These are phyloP conservation scores for Zancudomyces culisetae DNA, from an alignment of 371 early-diverging fungal species.

Conservation along the genomic window DNA sequence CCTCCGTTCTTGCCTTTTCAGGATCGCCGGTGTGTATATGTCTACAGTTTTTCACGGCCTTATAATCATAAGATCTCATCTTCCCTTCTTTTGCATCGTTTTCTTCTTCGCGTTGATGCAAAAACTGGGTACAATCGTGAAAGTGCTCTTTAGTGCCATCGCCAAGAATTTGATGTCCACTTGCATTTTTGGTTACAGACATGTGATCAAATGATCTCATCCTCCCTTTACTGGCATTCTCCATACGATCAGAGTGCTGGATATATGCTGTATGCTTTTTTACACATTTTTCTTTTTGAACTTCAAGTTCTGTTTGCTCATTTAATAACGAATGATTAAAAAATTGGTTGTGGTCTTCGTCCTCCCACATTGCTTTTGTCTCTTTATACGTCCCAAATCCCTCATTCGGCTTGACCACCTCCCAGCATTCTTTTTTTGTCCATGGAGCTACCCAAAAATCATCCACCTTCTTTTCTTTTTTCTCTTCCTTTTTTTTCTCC, in stretches of 20 bases:
- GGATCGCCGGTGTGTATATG: conserved; percentile 23
- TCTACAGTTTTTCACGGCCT: conserved; percentile 24
- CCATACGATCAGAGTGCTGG: conserved; percentile 26
- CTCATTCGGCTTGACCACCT: conserved; percentile 21
- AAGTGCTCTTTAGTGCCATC: conserved; percentile 22
- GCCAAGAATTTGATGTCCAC: conserved; percentile 21
- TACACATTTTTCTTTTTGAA: conserved; percentile 11
- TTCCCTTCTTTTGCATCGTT: conserved; percentile 24
- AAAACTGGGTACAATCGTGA: conserved; percentile 25
- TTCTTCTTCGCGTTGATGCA: conserved; percentile 28
- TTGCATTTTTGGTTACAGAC: conserved; percentile 21
- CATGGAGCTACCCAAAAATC: conserved; percentile 21
- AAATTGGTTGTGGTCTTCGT: conserved; percentile 25
- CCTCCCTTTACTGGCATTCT: conserved; percentile 19
- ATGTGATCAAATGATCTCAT: conserved; percentile 24
- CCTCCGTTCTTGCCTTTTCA: conserved; percentile 23
- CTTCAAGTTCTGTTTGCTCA: conserved; percentile 25
- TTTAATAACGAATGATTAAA: conserved; percentile 27
- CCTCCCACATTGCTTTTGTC: conserved; percentile 27
- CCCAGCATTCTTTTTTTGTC: conserved; percentile 13
- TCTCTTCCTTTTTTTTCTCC: conserved; percentile 9
- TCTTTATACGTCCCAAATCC: conserved; percentile 29
- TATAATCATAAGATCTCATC: conserved; percentile 24
- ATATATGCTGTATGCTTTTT: conserved; percentile 23
- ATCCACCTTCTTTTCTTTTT: conserved; percentile 7